Conservation (phyloP, 176 grass and related monocot species). For the Avena sativa region DNA sequence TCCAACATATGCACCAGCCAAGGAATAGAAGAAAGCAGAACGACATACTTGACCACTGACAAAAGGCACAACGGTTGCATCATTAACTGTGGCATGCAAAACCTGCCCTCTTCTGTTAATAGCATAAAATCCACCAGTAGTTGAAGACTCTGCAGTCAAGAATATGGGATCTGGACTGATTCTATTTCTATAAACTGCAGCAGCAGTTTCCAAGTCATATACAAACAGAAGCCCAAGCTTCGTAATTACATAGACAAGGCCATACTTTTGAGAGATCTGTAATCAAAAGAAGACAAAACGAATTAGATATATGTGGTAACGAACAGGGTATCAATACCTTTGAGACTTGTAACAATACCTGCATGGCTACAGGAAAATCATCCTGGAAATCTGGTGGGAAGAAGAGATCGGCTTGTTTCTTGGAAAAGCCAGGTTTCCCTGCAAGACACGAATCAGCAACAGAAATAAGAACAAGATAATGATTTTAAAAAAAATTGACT, state of each 20-base stretch:
- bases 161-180: constrained; percentile 99
- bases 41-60: constrained; percentile 82
- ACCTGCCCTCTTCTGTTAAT: constrained; percentile 97
- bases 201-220: constrained; percentile 93
- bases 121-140: constrained; percentile 93
- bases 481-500: background rate
- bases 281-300: constrained; percentile 37
- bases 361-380: constrained; percentile 99
- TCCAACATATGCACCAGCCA: constrained; percentile 18
- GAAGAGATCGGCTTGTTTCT: constrained; percentile 96
- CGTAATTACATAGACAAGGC: constrained; percentile 92
- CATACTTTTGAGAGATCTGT: constrained; percentile 96
- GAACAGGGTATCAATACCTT: background rate
- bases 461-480: background rate
- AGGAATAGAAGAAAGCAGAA: constrained; percentile 2
- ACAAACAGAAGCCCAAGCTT: constrained; percentile 98
- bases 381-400: constrained; percentile 97
- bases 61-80: constrained; percentile 88
- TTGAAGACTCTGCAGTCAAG: constrained; percentile 83
- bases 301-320: constrained; percentile 24
- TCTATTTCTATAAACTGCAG: constrained; percentile 97
- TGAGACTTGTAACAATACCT: constrained; percentile 48
- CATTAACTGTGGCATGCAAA: constrained; percentile 96
- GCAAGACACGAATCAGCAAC: constrained; percentile 14
- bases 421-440: constrained; percentile 93